These are phyloP conservation scores for Hamamelis virginiana DNA, from an alignment of 164 flowering plant species.

Conservation along the genomic window DNA sequence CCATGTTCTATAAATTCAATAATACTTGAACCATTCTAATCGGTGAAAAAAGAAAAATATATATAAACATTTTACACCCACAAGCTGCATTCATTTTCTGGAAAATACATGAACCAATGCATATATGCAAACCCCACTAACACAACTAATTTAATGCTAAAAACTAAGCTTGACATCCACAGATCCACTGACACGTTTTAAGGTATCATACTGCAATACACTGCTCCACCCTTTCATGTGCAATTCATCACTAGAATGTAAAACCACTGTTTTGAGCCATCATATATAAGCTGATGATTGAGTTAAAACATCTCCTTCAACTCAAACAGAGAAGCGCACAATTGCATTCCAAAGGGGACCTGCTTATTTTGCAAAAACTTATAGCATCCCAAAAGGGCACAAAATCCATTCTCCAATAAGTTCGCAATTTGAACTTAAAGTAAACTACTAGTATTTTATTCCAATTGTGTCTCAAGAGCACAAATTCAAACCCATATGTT, in stretches of 20 bases:
- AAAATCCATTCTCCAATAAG: background rate
- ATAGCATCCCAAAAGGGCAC: background rate
- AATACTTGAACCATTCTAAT: no score
- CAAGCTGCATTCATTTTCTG: no score
- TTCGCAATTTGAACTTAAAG: no score
- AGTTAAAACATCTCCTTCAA: background rate
- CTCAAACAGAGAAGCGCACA: background rate
- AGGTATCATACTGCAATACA: background rate
- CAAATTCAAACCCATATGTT: no score
- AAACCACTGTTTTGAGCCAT: no score
- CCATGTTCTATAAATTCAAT: no score
- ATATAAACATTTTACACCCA: no score
- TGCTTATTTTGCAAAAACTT: background rate
- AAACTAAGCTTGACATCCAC: background rate
- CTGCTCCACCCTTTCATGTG: background rate
- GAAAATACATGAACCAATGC: no score
- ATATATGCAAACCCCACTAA: background rate
- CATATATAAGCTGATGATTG: background rate
- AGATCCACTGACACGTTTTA: background rate
- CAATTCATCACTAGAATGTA: background rate
- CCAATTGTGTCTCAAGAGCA: no score
- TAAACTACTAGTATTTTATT: no score
- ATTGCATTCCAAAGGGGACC: background rate
- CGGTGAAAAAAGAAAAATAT: no score
- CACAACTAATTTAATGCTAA: background rate